Evolutionary conservation across 2,329 filamentous ascomycete genomes (phyloP).

Genomic region (Cercospora sp.): DNA sequence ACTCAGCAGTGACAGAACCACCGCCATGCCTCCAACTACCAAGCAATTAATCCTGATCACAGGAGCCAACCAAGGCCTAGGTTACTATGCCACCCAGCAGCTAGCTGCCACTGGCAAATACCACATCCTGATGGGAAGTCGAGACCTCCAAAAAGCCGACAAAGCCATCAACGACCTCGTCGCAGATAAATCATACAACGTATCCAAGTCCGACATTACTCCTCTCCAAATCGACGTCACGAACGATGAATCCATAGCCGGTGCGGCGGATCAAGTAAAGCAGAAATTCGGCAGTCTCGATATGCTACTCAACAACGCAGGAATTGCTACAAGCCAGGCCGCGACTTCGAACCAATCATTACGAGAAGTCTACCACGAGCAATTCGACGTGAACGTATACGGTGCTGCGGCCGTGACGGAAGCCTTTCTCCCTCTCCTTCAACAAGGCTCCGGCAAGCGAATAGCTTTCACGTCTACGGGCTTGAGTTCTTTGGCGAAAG

Average conservation of each 20-base stretch:
- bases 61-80: slow-evolving; percentile 49
- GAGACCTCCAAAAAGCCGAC: slow-evolving; percentile 41
- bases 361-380: slow-evolving; percentile 7
- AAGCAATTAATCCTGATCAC: slow-evolving; percentile 38
- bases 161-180: slow-evolving; percentile 37
- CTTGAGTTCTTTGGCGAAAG: neutral
- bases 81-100: slow-evolving; percentile 46
- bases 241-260: slow-evolving; percentile 45
- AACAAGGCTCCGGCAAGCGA: slow-evolving; percentile 18
- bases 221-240: slow-evolving; percentile 48
- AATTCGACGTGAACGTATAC: slow-evolving; percentile 36
- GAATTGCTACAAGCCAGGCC: slow-evolving; percentile 23
- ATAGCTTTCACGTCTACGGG: slow-evolving; percentile 35
- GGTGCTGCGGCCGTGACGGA: slow-evolving; percentile 31
- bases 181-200: slow-evolving; percentile 17
- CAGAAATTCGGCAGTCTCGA: slow-evolving; percentile 37
- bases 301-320: slow-evolving; percentile 43
- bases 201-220: slow-evolving; percentile 35
- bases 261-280: slow-evolving; percentile 39
- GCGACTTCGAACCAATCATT: neutral
- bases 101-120: slow-evolving; percentile 44
- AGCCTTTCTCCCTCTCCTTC: slow-evolving; percentile 31
- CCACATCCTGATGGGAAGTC: slow-evolving; percentile 45
- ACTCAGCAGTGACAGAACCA: neutral
- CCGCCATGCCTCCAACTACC: neutral